Evolutionary conservation across 2,329 filamentous ascomycete species (phyloP).

Genomic region (Nothopassalora personata): DNA sequence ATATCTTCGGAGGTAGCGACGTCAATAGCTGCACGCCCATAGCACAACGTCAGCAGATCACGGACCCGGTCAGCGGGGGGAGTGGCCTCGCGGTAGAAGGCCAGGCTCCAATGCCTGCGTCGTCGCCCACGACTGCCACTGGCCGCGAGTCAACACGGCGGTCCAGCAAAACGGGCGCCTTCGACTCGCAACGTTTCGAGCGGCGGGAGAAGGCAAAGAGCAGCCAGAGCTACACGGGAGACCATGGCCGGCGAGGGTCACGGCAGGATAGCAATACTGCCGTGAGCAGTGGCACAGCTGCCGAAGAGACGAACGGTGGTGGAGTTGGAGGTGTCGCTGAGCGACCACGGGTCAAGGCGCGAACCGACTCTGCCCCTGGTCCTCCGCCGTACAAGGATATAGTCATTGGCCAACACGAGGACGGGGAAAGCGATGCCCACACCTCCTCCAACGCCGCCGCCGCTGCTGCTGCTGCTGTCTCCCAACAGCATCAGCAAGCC

Average conservation of each 20-base stretch:
- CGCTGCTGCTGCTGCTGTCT: background rate
- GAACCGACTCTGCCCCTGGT: conserved; percentile 27
- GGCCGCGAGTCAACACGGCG: conserved; percentile 5
- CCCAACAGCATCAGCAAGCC: conserved; percentile 5
- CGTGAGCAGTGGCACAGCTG: background rate
- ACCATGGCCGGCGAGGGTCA: conserved; percentile 9
- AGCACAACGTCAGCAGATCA: background rate
- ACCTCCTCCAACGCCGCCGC: background rate
- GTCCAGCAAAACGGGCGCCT: background rate
- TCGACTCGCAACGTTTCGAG: conserved; percentile 12
- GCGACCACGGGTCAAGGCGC: conserved; percentile 21
- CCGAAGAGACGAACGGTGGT: background rate
- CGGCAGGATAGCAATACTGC: conserved; percentile 3
- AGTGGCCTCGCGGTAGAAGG: background rate
- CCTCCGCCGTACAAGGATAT: background rate
- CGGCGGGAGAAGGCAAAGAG: conserved; percentile 27
- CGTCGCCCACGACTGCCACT: background rate
- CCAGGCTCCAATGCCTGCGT: background rate
- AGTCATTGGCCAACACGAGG: background rate
- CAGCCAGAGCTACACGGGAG: conserved; percentile 18
- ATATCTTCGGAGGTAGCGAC: background rate
- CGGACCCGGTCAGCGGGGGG: background rate
- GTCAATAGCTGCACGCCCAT: background rate
- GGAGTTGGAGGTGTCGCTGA: conserved; percentile 3
- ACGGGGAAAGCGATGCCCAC: background rate